These are phyloP conservation scores for Dalbergia cochinchinensis DNA, from an alignment of 306 rosid species.

Conservation along the genomic window DNA sequence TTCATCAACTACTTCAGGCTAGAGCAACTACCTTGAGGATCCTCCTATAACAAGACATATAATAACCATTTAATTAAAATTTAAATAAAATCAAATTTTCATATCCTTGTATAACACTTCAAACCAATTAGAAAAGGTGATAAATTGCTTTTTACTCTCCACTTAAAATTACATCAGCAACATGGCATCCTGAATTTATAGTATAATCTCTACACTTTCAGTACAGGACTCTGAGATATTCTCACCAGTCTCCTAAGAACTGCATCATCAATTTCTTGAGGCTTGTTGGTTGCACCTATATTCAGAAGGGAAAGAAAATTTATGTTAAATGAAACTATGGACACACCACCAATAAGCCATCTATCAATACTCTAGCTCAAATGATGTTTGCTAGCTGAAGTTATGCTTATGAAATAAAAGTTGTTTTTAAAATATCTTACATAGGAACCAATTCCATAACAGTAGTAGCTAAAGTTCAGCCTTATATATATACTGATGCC, in stretches of 20 bases:
- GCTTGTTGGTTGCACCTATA: conserved; percentile 98
- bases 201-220: conserved; percentile 16
- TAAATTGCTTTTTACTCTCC: neutral
- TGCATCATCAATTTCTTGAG: conserved; percentile 97
- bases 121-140: conserved; percentile 1
- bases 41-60: neutral
- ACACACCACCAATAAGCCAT: conserved; percentile 22
- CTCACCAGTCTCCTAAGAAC: conserved; percentile 96
- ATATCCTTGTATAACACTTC: neutral
- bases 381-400: conserved; percentile 21
- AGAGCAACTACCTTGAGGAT: neutral
- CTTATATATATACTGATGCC: conserved; percentile 21
- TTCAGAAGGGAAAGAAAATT: conserved; percentile 39
- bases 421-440: neutral
- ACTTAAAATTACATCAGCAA: conserved; percentile 13
- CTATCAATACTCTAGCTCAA: conserved; percentile 27
- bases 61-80: neutral
- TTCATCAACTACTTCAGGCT: conserved; percentile 2
- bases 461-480: conserved; percentile 24
- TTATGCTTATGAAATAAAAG: neutral
- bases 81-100: neutral
- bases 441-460: conserved; percentile 22
- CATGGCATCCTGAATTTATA: neutral
- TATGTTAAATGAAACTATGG: conserved; percentile 17
- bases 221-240: conserved; percentile 36